Conservation (phyloP, 331 rosid species). For the Spiraea crenata region DNA sequence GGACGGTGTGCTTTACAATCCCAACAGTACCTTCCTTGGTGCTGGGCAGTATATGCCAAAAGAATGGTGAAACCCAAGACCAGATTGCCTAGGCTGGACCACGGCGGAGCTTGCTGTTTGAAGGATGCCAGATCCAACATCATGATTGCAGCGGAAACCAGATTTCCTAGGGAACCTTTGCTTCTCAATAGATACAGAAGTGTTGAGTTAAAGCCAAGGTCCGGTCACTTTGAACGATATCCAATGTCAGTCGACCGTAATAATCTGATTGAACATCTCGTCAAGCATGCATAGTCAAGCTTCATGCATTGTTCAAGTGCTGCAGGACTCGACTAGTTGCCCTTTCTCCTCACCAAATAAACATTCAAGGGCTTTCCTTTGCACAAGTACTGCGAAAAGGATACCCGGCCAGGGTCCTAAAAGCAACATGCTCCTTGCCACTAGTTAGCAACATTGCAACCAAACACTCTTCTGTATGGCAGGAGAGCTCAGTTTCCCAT, state of each 20-base stretch:
- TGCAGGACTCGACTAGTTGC: conserved; percentile 29
- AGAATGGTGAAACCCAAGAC: conserved; percentile 40
- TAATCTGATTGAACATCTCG: conserved; percentile 32
- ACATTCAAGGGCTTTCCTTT: conserved; percentile 36
- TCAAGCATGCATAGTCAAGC: conserved; percentile 49
- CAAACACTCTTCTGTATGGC: conserved; percentile 35
- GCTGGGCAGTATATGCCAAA: conserved; percentile 36
- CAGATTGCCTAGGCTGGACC: conserved; percentile 39
- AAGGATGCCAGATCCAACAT: conserved; percentile 31
- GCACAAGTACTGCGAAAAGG: conserved; percentile 33
- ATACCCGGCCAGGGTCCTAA: conserved; percentile 29
- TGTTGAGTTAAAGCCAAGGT: conserved; percentile 20
- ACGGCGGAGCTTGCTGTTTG: conserved; percentile 27
- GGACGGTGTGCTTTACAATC: conserved; percentile 47
- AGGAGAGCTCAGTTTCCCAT: conserved; percentile 39
- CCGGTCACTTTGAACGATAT: conserved; percentile 32
- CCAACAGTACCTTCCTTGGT: conserved; percentile 46
- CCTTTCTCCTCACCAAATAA: conserved; percentile 36
- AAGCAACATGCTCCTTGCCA: conserved; percentile 28
- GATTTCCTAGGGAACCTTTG: conserved; percentile 12
- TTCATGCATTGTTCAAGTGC: conserved; percentile 32
- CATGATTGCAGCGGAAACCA: not conserved
- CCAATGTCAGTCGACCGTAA: conserved; percentile 29
- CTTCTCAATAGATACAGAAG: conserved; percentile 35
- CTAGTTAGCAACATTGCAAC: conserved; percentile 31